These are phyloP conservation scores for Ophiocordyceps camponoti-saundersi DNA, from an alignment of 2,329 filamentous ascomycete species.

Conservation along the genomic window DNA sequence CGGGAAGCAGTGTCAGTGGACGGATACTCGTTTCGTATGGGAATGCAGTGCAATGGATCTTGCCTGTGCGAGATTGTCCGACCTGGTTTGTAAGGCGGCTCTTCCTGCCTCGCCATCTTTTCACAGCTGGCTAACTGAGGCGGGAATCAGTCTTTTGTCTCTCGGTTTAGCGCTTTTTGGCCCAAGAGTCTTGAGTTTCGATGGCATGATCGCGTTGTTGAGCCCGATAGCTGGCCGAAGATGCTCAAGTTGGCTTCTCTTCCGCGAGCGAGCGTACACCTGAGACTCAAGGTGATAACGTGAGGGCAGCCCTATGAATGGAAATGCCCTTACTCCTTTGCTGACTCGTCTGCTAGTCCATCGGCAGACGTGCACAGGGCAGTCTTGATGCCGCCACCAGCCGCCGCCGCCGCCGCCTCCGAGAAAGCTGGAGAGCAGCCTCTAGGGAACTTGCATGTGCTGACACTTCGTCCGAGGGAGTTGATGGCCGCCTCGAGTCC, in stretches of 20 bases:
- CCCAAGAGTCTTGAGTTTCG: slow-evolving; percentile 19
- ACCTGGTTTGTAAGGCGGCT: slow-evolving; percentile 25
- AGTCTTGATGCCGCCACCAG: background rate
- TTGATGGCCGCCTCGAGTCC: background rate
- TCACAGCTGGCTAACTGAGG: background rate
- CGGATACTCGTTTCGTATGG: slow-evolving; percentile 18
- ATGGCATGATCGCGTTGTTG: slow-evolving; percentile 12
- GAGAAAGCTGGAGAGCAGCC: slow-evolving; percentile 1
- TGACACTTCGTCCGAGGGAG: slow-evolving; percentile 6
- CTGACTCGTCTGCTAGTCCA: background rate
- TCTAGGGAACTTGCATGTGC: slow-evolving; percentile 5
- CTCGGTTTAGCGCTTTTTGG: slow-evolving; percentile 26
- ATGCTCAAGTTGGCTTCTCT: slow-evolving; percentile 11
- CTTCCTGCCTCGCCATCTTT: background rate
- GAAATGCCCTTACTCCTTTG: background rate
- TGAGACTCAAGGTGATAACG: slow-evolving; percentile 8
- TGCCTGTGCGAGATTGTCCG: slow-evolving; percentile 20
- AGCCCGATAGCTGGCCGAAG: slow-evolving; percentile 11
- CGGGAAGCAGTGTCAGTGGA: slow-evolving; percentile 3
- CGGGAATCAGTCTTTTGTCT: slow-evolving; percentile 17
- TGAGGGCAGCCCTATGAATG: background rate
- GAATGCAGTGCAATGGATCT: slow-evolving; percentile 18
- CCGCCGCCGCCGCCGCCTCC: background rate
- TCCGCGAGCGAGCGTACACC: slow-evolving; percentile 6
- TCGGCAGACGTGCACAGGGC: background rate